Base-by-base conservation (phyloP, 2,329 filamentous ascomycete genomes). In the Hypoxylon sp. region DNA sequence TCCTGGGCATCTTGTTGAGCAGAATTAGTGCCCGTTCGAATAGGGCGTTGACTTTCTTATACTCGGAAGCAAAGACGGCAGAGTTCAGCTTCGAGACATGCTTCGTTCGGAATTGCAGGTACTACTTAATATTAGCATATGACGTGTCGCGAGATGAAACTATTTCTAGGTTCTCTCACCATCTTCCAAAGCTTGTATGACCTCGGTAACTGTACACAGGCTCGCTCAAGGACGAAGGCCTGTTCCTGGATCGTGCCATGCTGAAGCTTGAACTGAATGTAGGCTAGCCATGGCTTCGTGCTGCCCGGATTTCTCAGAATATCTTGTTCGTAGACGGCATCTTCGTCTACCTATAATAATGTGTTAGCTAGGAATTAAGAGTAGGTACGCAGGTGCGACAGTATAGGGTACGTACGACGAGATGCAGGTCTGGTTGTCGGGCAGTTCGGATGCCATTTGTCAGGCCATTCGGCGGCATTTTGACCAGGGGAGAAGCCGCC, bases 101-200 rank as follows among this genome's bases (percentile, higher is more conserved):
- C 73, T 91, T 92, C 60, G 88, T 89, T 73, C 96, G 89, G 72
- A 98, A 91, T 70, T 89, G 87, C 70, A 99, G 88, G 79, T 98
- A 99, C 90, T 93, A 70, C 45, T 19, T 32, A 34, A 39, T 41
- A 59, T 69, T 30, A 74, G 68, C 55, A 70, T 32, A 14, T 43
- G 11, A 45, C 62, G 41, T 56, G 50, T 55, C 55, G 60, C 55
- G 48, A 51, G 50, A 29, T 50, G 25, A 23, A 53, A 37, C 7
- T 8, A 25, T 62, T 23, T 34, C 59, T 63, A 54, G 52, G 43
- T 41, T 21, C 67, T 14, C 80, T 63, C 81, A 93, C 90, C 88
- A 97, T 89, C 81, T 97, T 98, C 96, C 96, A 99, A 51, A 99
- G 85, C 82, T 99, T 99, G 83, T 97, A 99, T 27, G 95, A 98